Evolutionary conservation across 352 stramenopile species (phyloP).

Genomic region (Pythium monospermum): DNA sequence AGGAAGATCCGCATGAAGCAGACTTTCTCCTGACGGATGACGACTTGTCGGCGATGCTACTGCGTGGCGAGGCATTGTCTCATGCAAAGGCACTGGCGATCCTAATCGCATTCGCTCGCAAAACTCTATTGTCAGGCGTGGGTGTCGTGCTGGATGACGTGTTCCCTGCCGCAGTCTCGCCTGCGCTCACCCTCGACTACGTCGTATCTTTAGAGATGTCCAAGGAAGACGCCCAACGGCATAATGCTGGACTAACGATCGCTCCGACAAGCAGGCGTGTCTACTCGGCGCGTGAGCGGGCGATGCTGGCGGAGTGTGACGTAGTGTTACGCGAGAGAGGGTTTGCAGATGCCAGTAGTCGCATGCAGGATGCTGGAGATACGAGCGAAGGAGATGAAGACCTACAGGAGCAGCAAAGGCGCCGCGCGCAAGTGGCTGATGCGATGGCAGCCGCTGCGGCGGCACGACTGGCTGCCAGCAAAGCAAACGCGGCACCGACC

Average conservation of each 20-base stretch:
- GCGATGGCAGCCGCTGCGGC: constrained; percentile 9
- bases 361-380: neutral
- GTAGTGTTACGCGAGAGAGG: constrained; percentile 12
- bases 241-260: constrained; percentile 28
- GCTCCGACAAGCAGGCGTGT: constrained; percentile 30
- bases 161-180: constrained; percentile 36
- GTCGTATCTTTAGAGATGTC: constrained; percentile 46
- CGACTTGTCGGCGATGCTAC: constrained; percentile 30
- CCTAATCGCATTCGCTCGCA: constrained; percentile 32
- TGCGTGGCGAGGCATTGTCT: constrained; percentile 28
- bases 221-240: constrained; percentile 30
- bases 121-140: constrained; percentile 40
- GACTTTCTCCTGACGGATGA: constrained; percentile 28
- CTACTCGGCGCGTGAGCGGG: constrained; percentile 58
- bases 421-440: constrained; percentile 8
- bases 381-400: neutral
- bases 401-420: neutral
- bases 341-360: neutral
- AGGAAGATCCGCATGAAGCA: constrained; percentile 15
- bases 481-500: neutral
- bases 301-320: constrained; percentile 27
- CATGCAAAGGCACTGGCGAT: constrained; percentile 26
- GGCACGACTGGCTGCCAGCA: neutral
- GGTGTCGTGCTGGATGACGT: constrained; percentile 65
- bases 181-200: constrained; percentile 38